Evolutionary conservation across 1,284 basidiomycete species (phyloP).

Genomic region (Crucibulum parvulum): DNA sequence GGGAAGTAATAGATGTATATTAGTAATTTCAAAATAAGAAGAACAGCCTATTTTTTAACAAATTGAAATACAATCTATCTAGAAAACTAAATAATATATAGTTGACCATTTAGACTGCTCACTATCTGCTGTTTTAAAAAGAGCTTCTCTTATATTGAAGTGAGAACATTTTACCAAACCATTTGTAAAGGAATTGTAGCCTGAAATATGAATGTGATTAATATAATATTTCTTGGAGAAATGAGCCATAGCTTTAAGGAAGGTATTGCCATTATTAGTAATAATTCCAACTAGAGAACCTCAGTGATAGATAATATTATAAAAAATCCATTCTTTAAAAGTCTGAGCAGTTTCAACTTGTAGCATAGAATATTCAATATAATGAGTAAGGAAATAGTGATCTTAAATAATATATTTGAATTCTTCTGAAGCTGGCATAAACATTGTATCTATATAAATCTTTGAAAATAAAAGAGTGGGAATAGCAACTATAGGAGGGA

Average conservation of each 20-base stretch:
- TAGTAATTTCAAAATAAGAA: constrained; percentile 44
- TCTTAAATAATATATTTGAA: constrained; percentile 32
- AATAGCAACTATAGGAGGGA: constrained; percentile 36
- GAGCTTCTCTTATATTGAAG: constrained; percentile 37
- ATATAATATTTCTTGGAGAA: no score
- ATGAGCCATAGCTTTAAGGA: no score
- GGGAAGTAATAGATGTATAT: constrained; percentile 48
- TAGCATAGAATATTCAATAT: constrained; percentile 32
- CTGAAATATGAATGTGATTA: constrained; percentile 49
- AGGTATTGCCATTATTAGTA: no score
- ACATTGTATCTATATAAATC: constrained; percentile 37
- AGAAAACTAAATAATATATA: constrained; percentile 36
- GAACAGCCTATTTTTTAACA: constrained; percentile 33
- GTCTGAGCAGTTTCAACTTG: constrained; percentile 18
- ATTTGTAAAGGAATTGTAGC: constrained; percentile 50
- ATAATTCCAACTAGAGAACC: constrained; percentile 33
- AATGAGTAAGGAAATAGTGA: constrained; percentile 29
- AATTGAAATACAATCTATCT: constrained; percentile 46
- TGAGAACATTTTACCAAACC: constrained; percentile 45
- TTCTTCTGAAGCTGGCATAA: constrained; percentile 26
- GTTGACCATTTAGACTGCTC: constrained; percentile 36
- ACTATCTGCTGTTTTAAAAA: constrained; percentile 43
- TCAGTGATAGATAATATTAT: constrained; percentile 38
- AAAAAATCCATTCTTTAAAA: constrained; percentile 32
- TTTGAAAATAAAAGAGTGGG: constrained; percentile 35